Percentiles rank a stretch among this genome's conserved stretches.
phyloP scores from a whole-genome alignment of 2,329 filamentous ascomycete genomes.

The Trichoderma polysporum region DNA sequence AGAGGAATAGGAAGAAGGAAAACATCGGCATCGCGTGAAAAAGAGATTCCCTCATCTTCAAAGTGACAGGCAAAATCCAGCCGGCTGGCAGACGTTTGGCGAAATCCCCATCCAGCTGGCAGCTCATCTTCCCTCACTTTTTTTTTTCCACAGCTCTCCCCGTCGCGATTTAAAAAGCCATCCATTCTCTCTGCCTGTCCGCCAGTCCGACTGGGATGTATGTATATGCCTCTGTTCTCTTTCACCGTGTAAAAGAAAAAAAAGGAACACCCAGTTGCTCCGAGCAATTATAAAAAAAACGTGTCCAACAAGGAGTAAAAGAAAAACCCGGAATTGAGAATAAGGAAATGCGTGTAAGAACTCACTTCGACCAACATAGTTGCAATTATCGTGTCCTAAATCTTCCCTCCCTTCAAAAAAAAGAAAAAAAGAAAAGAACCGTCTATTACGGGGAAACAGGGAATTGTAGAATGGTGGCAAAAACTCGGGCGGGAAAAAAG shows the following conservation, averaged over 20 bases:
- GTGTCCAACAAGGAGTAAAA: background rate
- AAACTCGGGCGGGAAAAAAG: constrained; percentile 2
- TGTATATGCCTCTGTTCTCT: background rate
- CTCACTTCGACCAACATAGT: constrained; percentile 41
- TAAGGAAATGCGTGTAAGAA: constrained; percentile 21
- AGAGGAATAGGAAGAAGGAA: background rate
- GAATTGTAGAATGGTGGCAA: constrained; percentile 18
- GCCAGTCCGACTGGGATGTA: background rate
- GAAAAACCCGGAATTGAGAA: background rate
- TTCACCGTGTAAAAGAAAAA: background rate
- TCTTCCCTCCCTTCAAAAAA: background rate
- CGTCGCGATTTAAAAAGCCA: background rate
- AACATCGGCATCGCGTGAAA: background rate
- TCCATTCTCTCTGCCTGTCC: background rate
- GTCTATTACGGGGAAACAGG: background rate
- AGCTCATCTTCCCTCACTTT: background rate
- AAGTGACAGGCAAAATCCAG: background rate
- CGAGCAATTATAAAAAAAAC: background rate
- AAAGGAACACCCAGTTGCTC: background rate
- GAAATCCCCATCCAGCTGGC: constrained; percentile 16
- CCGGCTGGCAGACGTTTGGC: constrained; percentile 14
- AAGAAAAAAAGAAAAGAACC: background rate
- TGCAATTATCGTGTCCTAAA: background rate
- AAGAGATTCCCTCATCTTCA: background rate
- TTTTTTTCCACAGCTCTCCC: background rate